phyloP scores from a whole-genome alignment of 352 stramenopile species.

The Globisporangium barbulae region DNA sequence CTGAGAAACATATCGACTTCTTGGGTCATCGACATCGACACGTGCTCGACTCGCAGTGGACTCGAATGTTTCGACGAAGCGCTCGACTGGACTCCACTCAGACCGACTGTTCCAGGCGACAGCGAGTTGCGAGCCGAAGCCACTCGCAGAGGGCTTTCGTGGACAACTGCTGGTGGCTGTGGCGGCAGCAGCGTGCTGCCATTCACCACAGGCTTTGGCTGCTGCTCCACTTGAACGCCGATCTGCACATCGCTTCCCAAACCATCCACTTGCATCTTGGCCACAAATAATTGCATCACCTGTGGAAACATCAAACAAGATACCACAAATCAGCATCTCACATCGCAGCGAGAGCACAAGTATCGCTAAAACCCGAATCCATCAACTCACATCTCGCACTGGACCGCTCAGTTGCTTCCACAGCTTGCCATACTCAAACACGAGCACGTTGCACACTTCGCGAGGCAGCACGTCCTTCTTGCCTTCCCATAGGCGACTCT shows the following conservation, averaged over 20 bases:
- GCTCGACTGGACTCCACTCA: background rate
- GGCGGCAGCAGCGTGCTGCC: background rate
- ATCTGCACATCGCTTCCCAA: background rate
- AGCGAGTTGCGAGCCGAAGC: conserved; percentile 4
- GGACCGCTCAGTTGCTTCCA: conserved; percentile 41
- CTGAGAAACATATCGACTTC: conserved; percentile 14
- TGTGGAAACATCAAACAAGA: conserved; percentile 6
- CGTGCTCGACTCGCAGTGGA: conserved; percentile 3
- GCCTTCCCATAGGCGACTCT: conserved; percentile 51
- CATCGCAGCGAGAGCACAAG: background rate
- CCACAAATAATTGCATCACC: conserved; percentile 21
- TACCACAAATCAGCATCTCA: conserved; percentile 15
- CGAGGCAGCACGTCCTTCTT: conserved; percentile 31
- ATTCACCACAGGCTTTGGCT: background rate
- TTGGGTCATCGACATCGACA: conserved; percentile 10
- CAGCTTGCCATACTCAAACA: conserved; percentile 42
- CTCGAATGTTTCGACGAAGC: conserved; percentile 5
- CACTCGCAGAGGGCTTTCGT: background rate
- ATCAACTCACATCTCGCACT: conserved; percentile 43
- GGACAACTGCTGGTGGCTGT: background rate
- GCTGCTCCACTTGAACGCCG: background rate
- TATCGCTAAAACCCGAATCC: conserved; percentile 6
- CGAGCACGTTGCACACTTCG: conserved; percentile 33
- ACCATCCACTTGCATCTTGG: conserved; percentile 8
- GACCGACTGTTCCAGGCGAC: background rate